phyloP scores from a whole-genome alignment of 208 protist genomes.

The Trypanosoma platydactyli region DNA sequence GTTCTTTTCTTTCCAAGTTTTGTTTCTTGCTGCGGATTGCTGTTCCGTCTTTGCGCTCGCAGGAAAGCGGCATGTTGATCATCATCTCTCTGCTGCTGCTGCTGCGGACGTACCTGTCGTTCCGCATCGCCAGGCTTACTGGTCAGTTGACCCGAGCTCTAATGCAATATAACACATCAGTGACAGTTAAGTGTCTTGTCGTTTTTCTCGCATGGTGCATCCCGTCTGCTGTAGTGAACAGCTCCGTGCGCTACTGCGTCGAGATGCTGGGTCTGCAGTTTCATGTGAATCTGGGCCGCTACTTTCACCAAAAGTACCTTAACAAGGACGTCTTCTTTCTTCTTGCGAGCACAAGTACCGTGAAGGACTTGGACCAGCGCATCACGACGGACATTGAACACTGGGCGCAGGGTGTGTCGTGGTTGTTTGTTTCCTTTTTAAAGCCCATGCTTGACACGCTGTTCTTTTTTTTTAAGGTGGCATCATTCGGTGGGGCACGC shows the following conservation, averaged over 20 bases:
- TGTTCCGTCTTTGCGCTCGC: conserved; percentile 36
- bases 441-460: conserved; percentile 52
- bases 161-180: conserved; percentile 37
- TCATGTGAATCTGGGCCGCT: conserved; percentile 56
- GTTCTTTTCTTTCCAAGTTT: not conserved
- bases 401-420: conserved; percentile 37
- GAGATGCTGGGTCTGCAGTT: conserved; percentile 58
- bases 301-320: conserved; percentile 65
- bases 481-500: conserved; percentile 27
- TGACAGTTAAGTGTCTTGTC: conserved; percentile 30
- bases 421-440: conserved; percentile 46
- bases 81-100: conserved; percentile 45
- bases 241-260: conserved; percentile 50
- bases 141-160: conserved; percentile 31
- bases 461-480: conserved; percentile 50
- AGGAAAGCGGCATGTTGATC: conserved; percentile 39
- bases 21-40: conserved; percentile 54
- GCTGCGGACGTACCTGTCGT: conserved; percentile 40
- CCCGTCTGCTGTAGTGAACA: conserved; percentile 53
- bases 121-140: conserved; percentile 38
- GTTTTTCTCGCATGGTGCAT: conserved; percentile 41
- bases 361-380: conserved; percentile 64
- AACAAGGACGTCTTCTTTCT: conserved; percentile 65
- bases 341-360: conserved; percentile 44
- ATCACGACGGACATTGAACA: conserved; percentile 61